Conservation (phyloP, 2,329 filamentous ascomycete genomes). For the Drechmeria coniospora region DNA sequence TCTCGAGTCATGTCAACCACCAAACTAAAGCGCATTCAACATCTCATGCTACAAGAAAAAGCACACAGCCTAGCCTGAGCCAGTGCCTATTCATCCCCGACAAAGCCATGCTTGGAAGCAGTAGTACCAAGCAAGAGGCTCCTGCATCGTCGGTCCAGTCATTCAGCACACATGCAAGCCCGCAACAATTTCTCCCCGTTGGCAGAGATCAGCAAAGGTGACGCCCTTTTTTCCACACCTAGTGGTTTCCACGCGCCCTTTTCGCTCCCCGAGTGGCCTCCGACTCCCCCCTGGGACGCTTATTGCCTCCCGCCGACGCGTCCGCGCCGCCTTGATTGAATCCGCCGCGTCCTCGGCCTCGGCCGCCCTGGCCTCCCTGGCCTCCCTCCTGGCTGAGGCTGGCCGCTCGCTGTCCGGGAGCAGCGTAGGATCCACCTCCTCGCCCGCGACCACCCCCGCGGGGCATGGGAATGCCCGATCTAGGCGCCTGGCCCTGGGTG, state of each 20-base stretch:
- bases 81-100: too few species aligned
- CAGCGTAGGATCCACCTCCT: slow-evolving; percentile 20
- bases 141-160: too few species aligned
- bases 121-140: too few species aligned
- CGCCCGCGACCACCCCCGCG: slow-evolving; percentile 24
- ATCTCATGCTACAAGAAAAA: too few species aligned
- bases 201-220: too few species aligned
- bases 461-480: slow-evolving; percentile 25
- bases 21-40: too few species aligned
- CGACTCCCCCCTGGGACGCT: slow-evolving; percentile 39
- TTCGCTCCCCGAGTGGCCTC: slow-evolving; percentile 26
- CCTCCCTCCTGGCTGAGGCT: slow-evolving; percentile 21
- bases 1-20: too few species aligned
- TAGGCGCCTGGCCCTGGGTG: slow-evolving; percentile 9
- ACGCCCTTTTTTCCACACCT: too few species aligned
- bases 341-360: slow-evolving; percentile 21
- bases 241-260: slow-evolving; percentile 25
- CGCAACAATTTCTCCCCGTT: too few species aligned
- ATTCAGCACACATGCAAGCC: too few species aligned
- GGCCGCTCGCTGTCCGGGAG: slow-evolving; percentile 20
- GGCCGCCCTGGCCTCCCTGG: slow-evolving; percentile 12
- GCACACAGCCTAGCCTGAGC: too few species aligned
- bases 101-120: too few species aligned
- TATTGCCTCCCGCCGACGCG: slow-evolving; percentile 41
- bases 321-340: slow-evolving; percentile 38